These are phyloP conservation scores for Phytophthora melonis DNA, from an alignment of 352 stramenopile genomes.

Conservation along the genomic window DNA sequence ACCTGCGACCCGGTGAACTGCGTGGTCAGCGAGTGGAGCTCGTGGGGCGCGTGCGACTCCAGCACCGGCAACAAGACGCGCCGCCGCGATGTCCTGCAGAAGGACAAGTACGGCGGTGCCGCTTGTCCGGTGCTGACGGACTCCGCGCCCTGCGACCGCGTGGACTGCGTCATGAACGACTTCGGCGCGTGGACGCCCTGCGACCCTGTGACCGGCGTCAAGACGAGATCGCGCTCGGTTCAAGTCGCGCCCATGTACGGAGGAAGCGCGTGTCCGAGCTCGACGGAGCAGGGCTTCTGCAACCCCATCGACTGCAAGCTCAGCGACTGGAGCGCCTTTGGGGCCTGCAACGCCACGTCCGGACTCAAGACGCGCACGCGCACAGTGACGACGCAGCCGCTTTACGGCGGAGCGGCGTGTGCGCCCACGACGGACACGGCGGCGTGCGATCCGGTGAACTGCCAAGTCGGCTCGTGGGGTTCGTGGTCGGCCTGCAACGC, in stretches of 20 bases:
- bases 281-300: conserved; percentile 47
- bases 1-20: conserved; percentile 72
- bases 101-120: conserved; percentile 45
- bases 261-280: conserved; percentile 41
- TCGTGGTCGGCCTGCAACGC: conserved; percentile 46
- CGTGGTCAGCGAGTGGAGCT: conserved; percentile 51
- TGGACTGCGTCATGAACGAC: conserved; percentile 53
- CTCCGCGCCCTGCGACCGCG: conserved; percentile 31
- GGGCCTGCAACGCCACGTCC: conserved; percentile 38
- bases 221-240: conserved; percentile 46
- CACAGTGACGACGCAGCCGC: conserved; percentile 25
- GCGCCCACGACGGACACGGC: conserved; percentile 31
- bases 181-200: conserved; percentile 48
- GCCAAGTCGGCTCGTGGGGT: conserved; percentile 45
- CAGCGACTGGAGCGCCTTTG: conserved; percentile 48
- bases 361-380: conserved; percentile 55
- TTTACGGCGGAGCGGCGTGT: conserved; percentile 57
- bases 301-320: conserved; percentile 57
- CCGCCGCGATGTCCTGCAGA: conserved; percentile 45
- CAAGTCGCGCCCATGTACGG: conserved; percentile 43
- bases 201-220: conserved; percentile 35
- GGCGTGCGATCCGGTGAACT: conserved; percentile 63
- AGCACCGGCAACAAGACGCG: conserved; percentile 44
- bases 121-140: conserved; percentile 44
- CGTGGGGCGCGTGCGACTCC: conserved; percentile 45